Evolutionary conservation across 2,329 filamentous ascomycete species (phyloP).

Genomic region (Aspergillus hortae): DNA sequence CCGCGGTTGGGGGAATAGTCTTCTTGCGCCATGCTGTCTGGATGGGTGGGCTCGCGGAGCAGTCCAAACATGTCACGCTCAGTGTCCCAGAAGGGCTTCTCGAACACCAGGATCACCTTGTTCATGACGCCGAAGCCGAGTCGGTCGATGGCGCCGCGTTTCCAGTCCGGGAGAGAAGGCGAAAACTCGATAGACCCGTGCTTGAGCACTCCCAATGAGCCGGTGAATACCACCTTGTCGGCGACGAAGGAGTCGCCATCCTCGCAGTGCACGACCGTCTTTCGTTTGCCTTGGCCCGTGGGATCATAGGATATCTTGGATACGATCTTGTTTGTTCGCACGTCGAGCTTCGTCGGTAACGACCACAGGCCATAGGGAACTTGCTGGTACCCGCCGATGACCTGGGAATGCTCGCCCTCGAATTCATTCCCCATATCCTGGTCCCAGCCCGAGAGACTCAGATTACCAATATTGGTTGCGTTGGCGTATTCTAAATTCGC

Average conservation of each 20-base stretch:
- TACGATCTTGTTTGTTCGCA: constrained; percentile 70
- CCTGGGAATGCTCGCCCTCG: constrained; percentile 89
- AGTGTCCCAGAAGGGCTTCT: constrained; percentile 85
- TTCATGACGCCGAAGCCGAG: constrained; percentile 93
- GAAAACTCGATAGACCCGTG: constrained; percentile 74
- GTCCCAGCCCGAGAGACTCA: constrained; percentile 91
- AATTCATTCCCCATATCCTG: constrained; percentile 98
- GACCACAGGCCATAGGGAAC: constrained; percentile 82
- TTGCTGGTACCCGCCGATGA: constrained; percentile 90
- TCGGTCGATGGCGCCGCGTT: constrained; percentile 71
- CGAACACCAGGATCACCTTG: constrained; percentile 89
- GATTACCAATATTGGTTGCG: constrained; percentile 77
- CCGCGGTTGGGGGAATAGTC: constrained; percentile 78
- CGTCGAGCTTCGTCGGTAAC: constrained; percentile 70
- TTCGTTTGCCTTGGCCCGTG: constrained; percentile 39
- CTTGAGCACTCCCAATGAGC: constrained; percentile 88
- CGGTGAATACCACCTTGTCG: constrained; percentile 87
- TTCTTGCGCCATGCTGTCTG: constrained; percentile 69
- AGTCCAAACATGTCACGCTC: constrained; percentile 91
- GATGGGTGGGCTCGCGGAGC: constrained; percentile 67
- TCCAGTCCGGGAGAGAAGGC: constrained; percentile 87
- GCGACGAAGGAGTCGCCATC: constrained; percentile 74
- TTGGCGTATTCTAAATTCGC: constrained; percentile 98
- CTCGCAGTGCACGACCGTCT: constrained; percentile 67
- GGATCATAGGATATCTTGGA: constrained; percentile 65